Percentiles rank a stretch among this genome's conserved stretches.
phyloP scores from a whole-genome alignment of 306 rosid genomes.

The Sindora glabra region DNA sequence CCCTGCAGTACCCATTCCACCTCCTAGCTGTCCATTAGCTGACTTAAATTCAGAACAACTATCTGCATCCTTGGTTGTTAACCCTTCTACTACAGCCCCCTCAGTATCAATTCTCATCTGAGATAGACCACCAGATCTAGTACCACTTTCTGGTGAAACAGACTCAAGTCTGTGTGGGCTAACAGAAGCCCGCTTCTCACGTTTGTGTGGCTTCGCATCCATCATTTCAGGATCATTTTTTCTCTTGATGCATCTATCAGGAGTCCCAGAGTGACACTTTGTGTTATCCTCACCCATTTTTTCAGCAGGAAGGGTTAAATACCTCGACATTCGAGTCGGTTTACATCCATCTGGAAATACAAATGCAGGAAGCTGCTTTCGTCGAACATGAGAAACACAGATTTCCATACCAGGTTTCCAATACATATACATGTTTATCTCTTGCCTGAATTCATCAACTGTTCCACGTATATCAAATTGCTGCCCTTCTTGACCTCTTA shows the following conservation, averaged over 20 bases:
- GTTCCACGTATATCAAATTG: constrained; percentile 96
- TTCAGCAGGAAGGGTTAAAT: constrained; percentile 35
- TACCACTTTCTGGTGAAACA: constrained; percentile 35
- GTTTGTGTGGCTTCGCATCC: constrained; percentile 29
- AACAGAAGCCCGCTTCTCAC: constrained; percentile 45
- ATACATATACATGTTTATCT: constrained; percentile 60
- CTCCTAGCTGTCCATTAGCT: constrained; percentile 27
- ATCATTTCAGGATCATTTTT: constrained; percentile 42
- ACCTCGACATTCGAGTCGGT: constrained; percentile 51
- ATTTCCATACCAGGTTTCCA: constrained; percentile 98
- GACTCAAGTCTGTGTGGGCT: constrained; percentile 53
- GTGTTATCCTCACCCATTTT: constrained; percentile 34
- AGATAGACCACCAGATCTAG: constrained; percentile 38
- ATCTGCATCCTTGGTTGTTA: constrained; percentile 22
- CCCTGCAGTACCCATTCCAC: constrained; percentile 22
- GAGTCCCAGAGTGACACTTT: constrained; percentile 36
- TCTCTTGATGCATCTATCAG: constrained; percentile 66
- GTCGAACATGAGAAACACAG: constrained; percentile 88
- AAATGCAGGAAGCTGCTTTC: constrained; percentile 88
- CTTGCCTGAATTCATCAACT: constrained; percentile 89
- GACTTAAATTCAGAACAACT: constrained; percentile 32
- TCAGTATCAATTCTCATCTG: constrained; percentile 33
- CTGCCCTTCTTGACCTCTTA: constrained; percentile 90
- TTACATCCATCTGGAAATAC: constrained; percentile 84
- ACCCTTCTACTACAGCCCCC: constrained; percentile 27